Evolutionary conservation across 257 asterid genomes (phyloP).

Genomic region (Pogostemon cablin): DNA sequence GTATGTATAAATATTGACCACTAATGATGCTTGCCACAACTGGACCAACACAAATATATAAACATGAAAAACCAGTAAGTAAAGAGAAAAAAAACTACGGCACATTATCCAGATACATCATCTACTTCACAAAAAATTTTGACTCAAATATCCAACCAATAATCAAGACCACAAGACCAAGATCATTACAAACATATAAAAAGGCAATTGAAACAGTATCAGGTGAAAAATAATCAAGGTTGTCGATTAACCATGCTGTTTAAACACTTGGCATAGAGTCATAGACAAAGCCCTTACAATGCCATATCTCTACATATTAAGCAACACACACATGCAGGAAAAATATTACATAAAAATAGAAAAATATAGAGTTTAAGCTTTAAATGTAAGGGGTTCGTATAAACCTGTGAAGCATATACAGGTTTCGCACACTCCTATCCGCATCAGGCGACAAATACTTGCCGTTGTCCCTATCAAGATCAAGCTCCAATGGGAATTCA

Average conservation of each 20-base stretch:
- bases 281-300: slow-evolving; percentile 1
- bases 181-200: background rate
- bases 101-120: slow-evolving; percentile 15
- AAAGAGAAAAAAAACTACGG: background rate
- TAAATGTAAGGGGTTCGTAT: slow-evolving; percentile 18
- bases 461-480: slow-evolving; percentile 87
- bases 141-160: slow-evolving; percentile 4
- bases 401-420: slow-evolving; percentile 92
- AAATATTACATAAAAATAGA: slow-evolving; percentile 8
- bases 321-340: background rate
- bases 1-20: slow-evolving; percentile 5
- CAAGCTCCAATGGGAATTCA: slow-evolving; percentile 90
- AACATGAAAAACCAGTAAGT: slow-evolving; percentile 21
- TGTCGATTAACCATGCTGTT: background rate
- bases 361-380: background rate
- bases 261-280: slow-evolving; percentile 3
- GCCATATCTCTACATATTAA: background rate
- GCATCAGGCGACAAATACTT: slow-evolving; percentile 91
- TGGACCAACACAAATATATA: background rate
- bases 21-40: background rate
- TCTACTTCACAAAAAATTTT: background rate
- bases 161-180: slow-evolving; percentile 1
- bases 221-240: background rate
- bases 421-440: slow-evolving; percentile 85
- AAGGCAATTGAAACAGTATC: slow-evolving; percentile 10